These are phyloP conservation scores for Fusarium tjaetaba DNA, from an alignment of 2,329 filamentous ascomycete genomes.

Conservation along the genomic window DNA sequence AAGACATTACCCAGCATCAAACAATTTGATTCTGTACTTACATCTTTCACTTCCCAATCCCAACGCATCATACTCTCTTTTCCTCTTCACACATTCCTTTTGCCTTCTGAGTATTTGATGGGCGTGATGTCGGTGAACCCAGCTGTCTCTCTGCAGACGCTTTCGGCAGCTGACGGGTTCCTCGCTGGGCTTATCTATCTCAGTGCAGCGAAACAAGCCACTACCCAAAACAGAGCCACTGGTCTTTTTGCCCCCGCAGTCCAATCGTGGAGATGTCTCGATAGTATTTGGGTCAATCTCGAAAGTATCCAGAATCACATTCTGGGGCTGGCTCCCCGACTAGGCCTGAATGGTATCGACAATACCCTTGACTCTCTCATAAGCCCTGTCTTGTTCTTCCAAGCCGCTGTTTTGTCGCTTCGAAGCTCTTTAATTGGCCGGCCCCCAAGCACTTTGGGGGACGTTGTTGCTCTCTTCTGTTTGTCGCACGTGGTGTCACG, in stretches of 20 bases:
- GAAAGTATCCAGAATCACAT: accelerated
- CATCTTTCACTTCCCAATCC: not conserved
- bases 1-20: not conserved
- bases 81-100: not conserved
- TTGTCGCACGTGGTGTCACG: not conserved
- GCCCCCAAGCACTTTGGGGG: not conserved
- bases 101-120: not conserved
- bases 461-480: not conserved
- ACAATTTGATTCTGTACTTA: not conserved
- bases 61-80: not conserved
- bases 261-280: not conserved
- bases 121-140: not conserved
- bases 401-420: not conserved
- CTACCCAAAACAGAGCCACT: accelerated
- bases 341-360: accelerated
- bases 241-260: accelerated
- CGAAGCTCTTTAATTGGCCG: not conserved
- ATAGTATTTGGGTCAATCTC: accelerated
- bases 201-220: accelerated
- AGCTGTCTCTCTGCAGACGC: accelerated
- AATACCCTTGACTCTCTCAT: not conserved
- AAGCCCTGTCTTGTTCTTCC: not conserved
- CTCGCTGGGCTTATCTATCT: not conserved
- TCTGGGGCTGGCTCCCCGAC: accelerated
- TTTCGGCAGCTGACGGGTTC: not conserved